Evolutionary conservation across 345 rosid genomes (phyloP).

Genomic region (Xanthoceras sorbifolium): DNA sequence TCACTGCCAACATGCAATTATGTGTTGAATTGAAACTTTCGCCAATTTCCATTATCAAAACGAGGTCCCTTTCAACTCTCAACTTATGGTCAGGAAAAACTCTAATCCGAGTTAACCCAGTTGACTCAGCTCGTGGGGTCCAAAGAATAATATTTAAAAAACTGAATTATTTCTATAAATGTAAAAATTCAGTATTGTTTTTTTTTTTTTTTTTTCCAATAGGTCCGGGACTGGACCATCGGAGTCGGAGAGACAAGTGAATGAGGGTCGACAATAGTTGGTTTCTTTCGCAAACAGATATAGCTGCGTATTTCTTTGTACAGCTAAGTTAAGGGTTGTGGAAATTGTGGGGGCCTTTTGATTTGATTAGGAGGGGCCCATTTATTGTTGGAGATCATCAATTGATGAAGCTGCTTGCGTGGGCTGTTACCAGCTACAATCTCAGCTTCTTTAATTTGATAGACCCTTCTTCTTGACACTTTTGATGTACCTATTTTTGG

Average conservation of each 20-base stretch:
- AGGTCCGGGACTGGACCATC: conserved; percentile 45
- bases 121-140: background rate
- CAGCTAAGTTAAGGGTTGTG: conserved; percentile 40
- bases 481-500: background rate
- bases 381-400: conserved; percentile 19
- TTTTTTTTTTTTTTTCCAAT: conserved; percentile 30
- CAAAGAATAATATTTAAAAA: background rate
- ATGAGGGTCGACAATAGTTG: conserved; percentile 16
- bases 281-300: conserved; percentile 22
- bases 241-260: conserved; percentile 29
- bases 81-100: background rate
- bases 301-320: conserved; percentile 29
- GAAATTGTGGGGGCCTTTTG: conserved; percentile 13
- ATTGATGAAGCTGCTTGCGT: conserved; percentile 18
- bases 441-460: conserved; percentile 2
- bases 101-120: background rate
- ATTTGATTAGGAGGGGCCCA: conserved; percentile 19
- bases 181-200: background rate
- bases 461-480: too few species aligned
- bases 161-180: conserved; percentile 3
- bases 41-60: background rate
- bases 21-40: conserved; percentile 1
- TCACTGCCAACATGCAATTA: background rate
- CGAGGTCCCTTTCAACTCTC: background rate
- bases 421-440: background rate